Conservation (phyloP, 768 basidiomycete species). For the Symmetrospora coprosmae region DNA sequence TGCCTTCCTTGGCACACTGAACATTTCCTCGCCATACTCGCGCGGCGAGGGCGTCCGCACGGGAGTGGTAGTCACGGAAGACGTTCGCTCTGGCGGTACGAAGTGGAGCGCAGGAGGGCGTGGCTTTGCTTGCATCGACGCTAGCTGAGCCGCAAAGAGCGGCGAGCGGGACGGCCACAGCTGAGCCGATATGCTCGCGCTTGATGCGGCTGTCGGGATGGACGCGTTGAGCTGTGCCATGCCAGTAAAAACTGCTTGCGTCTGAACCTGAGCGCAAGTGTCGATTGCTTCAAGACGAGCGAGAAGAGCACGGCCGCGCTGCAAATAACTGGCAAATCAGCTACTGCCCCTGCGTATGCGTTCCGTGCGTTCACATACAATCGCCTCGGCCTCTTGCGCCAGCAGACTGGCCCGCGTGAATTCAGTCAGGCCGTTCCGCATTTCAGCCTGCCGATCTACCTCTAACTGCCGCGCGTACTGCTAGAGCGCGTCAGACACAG, state of each 20-base stretch:
- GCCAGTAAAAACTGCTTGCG: too few relatives aligned
- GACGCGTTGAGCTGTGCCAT: too few relatives aligned
- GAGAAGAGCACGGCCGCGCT: neutral
- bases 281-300: neutral
- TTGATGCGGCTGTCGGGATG: neutral
- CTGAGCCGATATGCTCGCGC: neutral
- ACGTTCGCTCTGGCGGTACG: neutral
- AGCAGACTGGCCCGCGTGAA: neutral
- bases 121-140: neutral
- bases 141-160: neutral
- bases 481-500: too few relatives aligned
- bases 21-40: slow-evolving; percentile 9
- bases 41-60: neutral
- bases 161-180: neutral
- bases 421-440: neutral
- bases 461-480: neutral
- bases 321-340: neutral
- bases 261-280: neutral
- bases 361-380: neutral
- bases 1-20: slow-evolving; percentile 2
- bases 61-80: neutral
- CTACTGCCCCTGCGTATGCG: neutral
- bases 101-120: neutral
- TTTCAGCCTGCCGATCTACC: neutral
- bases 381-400: neutral